Percentiles rank a stretch among this genome's conserved stretches.
phyloP scores from a whole-genome alignment of 768 basidiomycete species.

The Kwoniella europaea region DNA sequence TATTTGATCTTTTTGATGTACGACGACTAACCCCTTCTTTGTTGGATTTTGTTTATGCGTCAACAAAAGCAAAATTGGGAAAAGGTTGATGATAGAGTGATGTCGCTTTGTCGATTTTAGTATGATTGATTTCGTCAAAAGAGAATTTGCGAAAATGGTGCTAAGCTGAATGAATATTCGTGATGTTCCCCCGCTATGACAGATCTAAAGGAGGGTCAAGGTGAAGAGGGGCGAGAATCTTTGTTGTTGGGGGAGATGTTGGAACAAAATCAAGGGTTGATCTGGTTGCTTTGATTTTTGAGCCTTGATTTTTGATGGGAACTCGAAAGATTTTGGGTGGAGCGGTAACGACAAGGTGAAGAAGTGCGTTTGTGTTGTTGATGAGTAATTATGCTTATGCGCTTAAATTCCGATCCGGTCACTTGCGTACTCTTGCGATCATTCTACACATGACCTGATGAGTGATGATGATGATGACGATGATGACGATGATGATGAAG shows the following conservation, averaged over 20 bases:
- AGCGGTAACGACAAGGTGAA: background rate
- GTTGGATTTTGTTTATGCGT: background rate
- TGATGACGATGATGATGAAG: background rate
- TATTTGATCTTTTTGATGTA: background rate
- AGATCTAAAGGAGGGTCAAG: slow-evolving; percentile 7
- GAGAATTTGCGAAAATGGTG: no score
- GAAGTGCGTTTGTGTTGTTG: background rate
- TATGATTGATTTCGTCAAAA: background rate
- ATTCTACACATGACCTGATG: background rate
- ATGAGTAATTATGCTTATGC: slow-evolving; percentile 7
- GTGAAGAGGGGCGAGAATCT: background rate
- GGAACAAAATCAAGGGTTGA: background rate
- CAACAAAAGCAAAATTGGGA: background rate
- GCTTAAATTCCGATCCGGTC: slow-evolving; percentile 10
- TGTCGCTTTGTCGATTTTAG: background rate
- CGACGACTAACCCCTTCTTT: no score
- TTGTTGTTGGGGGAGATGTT: background rate
- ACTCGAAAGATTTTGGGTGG: background rate
- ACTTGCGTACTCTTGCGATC: background rate
- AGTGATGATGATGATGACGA: background rate
- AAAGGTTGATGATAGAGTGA: background rate
- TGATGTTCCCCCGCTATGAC: slow-evolving; percentile 4
- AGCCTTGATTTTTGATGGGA: background rate
- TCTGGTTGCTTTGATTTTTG: background rate
- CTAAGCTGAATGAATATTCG: background rate